phyloP scores from a whole-genome alignment of 148 eudicot genomes.

The Silene uniflora region DNA sequence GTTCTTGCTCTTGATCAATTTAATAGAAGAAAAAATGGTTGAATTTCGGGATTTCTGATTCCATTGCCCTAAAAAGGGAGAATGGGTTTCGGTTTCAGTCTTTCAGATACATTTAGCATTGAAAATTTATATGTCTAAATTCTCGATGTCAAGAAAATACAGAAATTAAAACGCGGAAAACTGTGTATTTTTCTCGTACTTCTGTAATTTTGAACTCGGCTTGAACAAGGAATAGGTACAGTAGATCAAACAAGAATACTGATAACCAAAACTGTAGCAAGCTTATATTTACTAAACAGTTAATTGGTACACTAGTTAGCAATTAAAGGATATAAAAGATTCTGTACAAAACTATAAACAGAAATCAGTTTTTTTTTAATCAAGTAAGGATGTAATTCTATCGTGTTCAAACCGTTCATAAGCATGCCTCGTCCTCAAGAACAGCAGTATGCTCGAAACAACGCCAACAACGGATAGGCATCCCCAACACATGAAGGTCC shows the following conservation, averaged over 20 bases:
- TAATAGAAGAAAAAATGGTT: background rate
- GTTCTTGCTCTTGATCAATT: background rate
- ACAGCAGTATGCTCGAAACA: conserved; percentile 51
- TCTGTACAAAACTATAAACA: conserved; percentile 9
- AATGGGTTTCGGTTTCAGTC: background rate
- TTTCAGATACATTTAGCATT: background rate
- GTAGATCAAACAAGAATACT: background rate
- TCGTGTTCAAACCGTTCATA: conserved; percentile 64
- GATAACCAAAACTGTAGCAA: background rate
- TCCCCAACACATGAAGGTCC: conserved; percentile 80
- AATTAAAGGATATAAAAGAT: too few relatives aligned
- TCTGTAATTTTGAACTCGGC: background rate
- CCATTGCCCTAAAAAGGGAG: background rate
- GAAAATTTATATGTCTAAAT: background rate
- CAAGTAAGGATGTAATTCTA: conserved; percentile 31
- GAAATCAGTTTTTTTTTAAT: conserved; percentile 11
- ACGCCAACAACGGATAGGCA: conserved; percentile 59
- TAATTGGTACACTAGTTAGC: too few relatives aligned
- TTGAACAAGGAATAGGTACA: background rate
- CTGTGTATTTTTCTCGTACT: background rate
- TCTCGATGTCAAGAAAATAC: too few relatives aligned
- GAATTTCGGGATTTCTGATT: background rate
- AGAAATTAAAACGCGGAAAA: too few relatives aligned
- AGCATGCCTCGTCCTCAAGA: conserved; percentile 63
- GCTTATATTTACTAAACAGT: background rate